Conservation (phyloP, 805 yeast species). For the Helenozyma baotianmanensis region DNA sequence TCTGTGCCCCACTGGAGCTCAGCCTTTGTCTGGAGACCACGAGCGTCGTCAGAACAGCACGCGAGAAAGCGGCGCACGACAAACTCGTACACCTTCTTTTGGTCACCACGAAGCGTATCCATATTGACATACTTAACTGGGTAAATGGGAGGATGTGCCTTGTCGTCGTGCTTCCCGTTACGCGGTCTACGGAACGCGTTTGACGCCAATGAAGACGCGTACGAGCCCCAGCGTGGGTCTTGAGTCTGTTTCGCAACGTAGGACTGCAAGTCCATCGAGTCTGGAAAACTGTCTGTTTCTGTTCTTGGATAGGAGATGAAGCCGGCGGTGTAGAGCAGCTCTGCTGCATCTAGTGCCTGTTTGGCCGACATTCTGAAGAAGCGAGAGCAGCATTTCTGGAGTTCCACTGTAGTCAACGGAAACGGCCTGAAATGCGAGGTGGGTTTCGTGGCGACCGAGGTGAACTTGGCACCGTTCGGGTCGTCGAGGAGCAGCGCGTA, state of each 20-base stretch:
- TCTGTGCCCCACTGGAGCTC: slow-evolving; percentile 77
- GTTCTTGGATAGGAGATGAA: slow-evolving; percentile 95
- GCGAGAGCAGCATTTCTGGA: slow-evolving; percentile 81
- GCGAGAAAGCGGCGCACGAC: slow-evolving; percentile 85
- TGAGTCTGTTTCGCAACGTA: slow-evolving; percentile 58
- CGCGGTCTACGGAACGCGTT: slow-evolving; percentile 64
- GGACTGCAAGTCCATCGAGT: slow-evolving; percentile 61
- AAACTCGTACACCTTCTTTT: slow-evolving; percentile 77
- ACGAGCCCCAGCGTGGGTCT: slow-evolving; percentile 64
- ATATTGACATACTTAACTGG: slow-evolving; percentile 56
- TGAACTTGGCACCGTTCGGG: slow-evolving; percentile 46
- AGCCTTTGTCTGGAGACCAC: slow-evolving; percentile 63
- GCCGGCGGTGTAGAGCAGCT: slow-evolving; percentile 78
- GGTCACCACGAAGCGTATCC: slow-evolving; percentile 33
- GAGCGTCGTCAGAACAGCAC: slow-evolving; percentile 87
- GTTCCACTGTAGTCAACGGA: slow-evolving; percentile 90
- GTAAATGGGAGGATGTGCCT: slow-evolving; percentile 98
- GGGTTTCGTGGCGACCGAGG: slow-evolving; percentile 51
- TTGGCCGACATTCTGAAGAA: slow-evolving; percentile 77
- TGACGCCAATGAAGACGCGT: slow-evolving; percentile 43
- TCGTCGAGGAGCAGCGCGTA: slow-evolving; percentile 61
- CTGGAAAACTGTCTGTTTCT: slow-evolving; percentile 86
- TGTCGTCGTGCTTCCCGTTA: slow-evolving; percentile 78
- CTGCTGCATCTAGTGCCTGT: slow-evolving; percentile 71
- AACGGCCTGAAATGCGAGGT: slow-evolving; percentile 77